A percentile compares a stretch with the other conserved stretches of the same genome.
These are phyloP conservation scores for Bertia moriformis DNA, from an alignment of 2,329 filamentous ascomycete genomes.

Conservation along the genomic window DNA sequence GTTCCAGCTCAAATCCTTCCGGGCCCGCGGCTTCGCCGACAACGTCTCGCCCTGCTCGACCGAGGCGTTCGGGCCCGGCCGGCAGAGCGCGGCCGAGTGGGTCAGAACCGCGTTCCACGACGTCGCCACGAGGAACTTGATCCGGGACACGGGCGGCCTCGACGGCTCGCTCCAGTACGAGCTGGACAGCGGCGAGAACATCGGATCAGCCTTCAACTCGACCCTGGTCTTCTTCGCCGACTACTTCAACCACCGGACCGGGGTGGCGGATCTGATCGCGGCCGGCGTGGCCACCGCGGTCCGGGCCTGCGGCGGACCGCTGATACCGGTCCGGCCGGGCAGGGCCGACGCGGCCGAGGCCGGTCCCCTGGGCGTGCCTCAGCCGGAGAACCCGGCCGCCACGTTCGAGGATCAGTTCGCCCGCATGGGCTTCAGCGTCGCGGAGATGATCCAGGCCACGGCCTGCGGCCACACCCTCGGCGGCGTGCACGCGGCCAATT, in stretches of 20 bases:
- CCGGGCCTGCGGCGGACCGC: slow-evolving; percentile 40
- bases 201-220: slow-evolving; percentile 35
- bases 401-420: slow-evolving; percentile 38
- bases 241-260: slow-evolving; percentile 32
- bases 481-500: slow-evolving; percentile 38
- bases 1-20: slow-evolving; percentile 39
- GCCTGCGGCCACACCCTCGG: slow-evolving; percentile 49
- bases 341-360: slow-evolving; percentile 38
- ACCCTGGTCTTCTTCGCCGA: slow-evolving; percentile 37
- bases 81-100: slow-evolving; percentile 46
- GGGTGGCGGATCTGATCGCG: slow-evolving; percentile 42
- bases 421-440: slow-evolving; percentile 37
- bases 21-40: slow-evolving; percentile 36
- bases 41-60: slow-evolving; percentile 40
- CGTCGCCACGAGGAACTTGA: slow-evolving; percentile 37
- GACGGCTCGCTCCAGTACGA: slow-evolving; percentile 48
- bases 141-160: slow-evolving; percentile 32
- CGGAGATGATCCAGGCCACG: slow-evolving; percentile 44
- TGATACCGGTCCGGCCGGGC: slow-evolving; percentile 35
- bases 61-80: slow-evolving; percentile 34
- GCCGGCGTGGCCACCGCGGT: slow-evolving; percentile 42
- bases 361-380: slow-evolving; percentile 31
- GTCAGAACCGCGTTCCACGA: slow-evolving; percentile 47
- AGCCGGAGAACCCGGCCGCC: slow-evolving; percentile 35
- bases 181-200: slow-evolving; percentile 36